Percentiles rank a stretch among this genome's conserved stretches.
These are phyloP conservation scores for Hanseniaspora gamundiae DNA, from an alignment of 1,139 yeast species.

Conservation along the genomic window DNA sequence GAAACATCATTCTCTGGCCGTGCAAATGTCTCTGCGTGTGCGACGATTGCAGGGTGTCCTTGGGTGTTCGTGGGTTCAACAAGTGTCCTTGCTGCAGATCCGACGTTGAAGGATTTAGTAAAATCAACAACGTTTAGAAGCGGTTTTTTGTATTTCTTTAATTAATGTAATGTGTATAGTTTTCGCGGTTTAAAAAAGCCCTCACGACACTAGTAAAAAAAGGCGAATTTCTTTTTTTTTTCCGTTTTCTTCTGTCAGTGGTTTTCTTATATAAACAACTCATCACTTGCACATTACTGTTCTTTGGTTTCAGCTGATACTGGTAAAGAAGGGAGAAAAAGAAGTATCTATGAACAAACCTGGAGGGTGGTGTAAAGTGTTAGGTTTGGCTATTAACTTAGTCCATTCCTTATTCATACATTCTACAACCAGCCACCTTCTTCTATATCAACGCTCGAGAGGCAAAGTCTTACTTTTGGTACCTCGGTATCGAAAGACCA, in stretches of 20 bases:
- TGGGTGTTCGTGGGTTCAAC: slow-evolving; percentile 61
- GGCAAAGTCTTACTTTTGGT: slow-evolving; percentile 29
- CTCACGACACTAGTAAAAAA: background rate
- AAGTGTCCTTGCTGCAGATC: slow-evolving; percentile 82
- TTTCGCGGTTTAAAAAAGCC: background rate
- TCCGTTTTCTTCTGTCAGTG: too few relatives aligned
- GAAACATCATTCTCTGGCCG: slow-evolving; percentile 86
- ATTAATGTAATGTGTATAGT: background rate
- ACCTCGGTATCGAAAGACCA: slow-evolving; percentile 24
- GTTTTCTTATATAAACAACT: too few relatives aligned
- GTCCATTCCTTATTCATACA: slow-evolving; percentile 15
- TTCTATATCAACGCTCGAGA: slow-evolving; percentile 64
- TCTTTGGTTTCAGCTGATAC: too few relatives aligned
- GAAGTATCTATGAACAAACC: slow-evolving; percentile 40
- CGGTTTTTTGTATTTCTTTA: background rate
- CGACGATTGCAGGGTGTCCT: slow-evolving; percentile 67
- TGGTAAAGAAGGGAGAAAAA: slow-evolving; percentile 7
- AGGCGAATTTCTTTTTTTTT: background rate
- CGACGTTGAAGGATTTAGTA: slow-evolving; percentile 48
- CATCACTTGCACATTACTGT: too few relatives aligned
- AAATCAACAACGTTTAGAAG: slow-evolving; percentile 26
- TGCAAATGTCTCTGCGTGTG: slow-evolving; percentile 84
- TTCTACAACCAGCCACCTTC: slow-evolving; percentile 14
- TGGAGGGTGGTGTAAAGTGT: slow-evolving; percentile 17
- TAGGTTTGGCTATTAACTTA: slow-evolving; percentile 25